These are phyloP conservation scores for Nannochloris sp. DNA, from an alignment of 139 green algal species.

Conservation along the genomic window DNA sequence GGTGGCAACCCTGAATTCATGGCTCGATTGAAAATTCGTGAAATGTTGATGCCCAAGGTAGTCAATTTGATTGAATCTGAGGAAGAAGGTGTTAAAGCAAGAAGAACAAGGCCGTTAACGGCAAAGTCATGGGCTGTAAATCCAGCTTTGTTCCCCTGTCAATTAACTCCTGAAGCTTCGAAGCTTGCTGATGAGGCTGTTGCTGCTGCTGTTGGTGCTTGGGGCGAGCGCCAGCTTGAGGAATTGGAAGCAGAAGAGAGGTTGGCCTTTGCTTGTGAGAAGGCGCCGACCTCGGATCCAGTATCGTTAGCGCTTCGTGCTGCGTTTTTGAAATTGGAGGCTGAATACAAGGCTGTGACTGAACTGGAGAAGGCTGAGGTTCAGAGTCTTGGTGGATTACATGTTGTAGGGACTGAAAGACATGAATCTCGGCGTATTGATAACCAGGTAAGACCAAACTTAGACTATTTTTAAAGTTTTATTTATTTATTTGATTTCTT, in stretches of 20 bases:
- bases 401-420: conserved; percentile 94
- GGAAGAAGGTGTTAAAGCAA: background rate
- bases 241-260: conserved; percentile 87
- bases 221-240: conserved; percentile 48
- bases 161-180: conserved; percentile 44
- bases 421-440: conserved; percentile 95
- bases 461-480: background rate
- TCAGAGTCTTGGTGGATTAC: conserved; percentile 73
- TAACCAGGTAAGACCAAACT: conserved; percentile 77
- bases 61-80: conserved; percentile 37
- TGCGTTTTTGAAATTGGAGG: conserved; percentile 51
- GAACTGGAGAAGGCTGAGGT: conserved; percentile 80
- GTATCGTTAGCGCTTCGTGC: conserved; percentile 21
- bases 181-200: conserved; percentile 20
- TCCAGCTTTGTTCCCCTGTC: conserved; percentile 77
- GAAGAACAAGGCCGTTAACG: background rate
- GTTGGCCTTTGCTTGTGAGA: conserved; percentile 88
- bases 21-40: conserved; percentile 86
- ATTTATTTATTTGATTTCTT: background rate
- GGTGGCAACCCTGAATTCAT: conserved; percentile 91
- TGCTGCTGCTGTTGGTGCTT: conserved; percentile 15
- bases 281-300: conserved; percentile 67
- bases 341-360: conserved; percentile 81
- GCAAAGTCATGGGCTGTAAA: conserved; percentile 47
- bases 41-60: conserved; percentile 82